A percentile compares a stretch with the other conserved stretches of the same genome.
Evolutionary conservation across 2,329 filamentous ascomycete genomes (phyloP).

Genomic region (Lachnellula occidentalis): DNA sequence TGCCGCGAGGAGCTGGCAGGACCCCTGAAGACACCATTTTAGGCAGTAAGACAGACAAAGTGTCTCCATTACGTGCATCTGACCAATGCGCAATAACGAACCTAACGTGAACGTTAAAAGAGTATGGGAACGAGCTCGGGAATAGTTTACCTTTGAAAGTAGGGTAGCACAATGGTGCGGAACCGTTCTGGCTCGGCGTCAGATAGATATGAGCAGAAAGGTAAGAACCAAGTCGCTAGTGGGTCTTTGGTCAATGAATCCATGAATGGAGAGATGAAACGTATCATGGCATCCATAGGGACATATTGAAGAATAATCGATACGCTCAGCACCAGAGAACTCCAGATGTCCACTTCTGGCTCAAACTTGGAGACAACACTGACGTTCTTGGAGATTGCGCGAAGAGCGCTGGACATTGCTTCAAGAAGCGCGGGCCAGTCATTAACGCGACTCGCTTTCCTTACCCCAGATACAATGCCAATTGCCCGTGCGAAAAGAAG

Average conservation of each 20-base stretch:
- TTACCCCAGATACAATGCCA: constrained; percentile 68
- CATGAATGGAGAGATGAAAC: constrained; percentile 60
- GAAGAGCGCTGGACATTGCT: constrained; percentile 48
- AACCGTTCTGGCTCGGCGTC: constrained; percentile 71
- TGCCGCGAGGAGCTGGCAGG: constrained; percentile 47
- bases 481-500: constrained; percentile 54
- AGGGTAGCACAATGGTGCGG: constrained; percentile 67
- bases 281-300: constrained; percentile 72
- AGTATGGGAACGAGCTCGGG: not conserved
- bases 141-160: constrained; percentile 65
- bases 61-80: constrained; percentile 56
- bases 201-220: constrained; percentile 78
- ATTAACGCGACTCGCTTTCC: constrained; percentile 68
- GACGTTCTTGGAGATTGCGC: constrained; percentile 38
- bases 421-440: constrained; percentile 66
- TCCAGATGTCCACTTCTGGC: constrained; percentile 46
- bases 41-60: constrained; percentile 63
- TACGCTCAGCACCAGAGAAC: constrained; percentile 48
- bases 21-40: constrained; percentile 53
- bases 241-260: constrained; percentile 59
- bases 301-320: constrained; percentile 69
- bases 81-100: constrained; percentile 75
- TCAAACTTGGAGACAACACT: constrained; percentile 23
- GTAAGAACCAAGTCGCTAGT: constrained; percentile 69
- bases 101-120: constrained; percentile 37